A percentile compares a stretch with the other conserved stretches of the same genome.
Evolutionary conservation across 768 basidiomycete species (phyloP).

Genomic region (Tulasnella sp.): DNA sequence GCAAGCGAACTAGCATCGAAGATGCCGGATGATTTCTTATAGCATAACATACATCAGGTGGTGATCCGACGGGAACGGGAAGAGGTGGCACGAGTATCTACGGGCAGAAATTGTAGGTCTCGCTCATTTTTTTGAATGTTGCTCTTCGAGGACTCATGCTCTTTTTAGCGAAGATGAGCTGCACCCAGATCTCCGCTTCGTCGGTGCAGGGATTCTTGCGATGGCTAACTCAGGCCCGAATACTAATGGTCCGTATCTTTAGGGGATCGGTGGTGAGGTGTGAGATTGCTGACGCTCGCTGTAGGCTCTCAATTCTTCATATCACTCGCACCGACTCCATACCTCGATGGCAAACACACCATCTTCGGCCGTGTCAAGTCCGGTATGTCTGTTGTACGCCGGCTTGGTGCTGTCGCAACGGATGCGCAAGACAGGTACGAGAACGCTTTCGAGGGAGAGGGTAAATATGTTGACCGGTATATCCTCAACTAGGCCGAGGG

Average conservation of each 20-base stretch:
- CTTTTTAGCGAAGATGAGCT: constrained; percentile 72
- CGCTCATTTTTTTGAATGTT: neutral
- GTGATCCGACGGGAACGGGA: constrained; percentile 93
- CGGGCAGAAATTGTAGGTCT: constrained; percentile 70
- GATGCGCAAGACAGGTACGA: constrained; percentile 79
- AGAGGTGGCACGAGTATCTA: constrained; percentile 84
- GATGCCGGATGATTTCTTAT: too few relatives aligned
- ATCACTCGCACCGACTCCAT: constrained; percentile 72
- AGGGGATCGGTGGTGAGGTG: neutral
- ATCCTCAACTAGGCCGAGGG: constrained; percentile 28
- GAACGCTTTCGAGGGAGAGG: neutral
- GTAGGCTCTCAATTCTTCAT: constrained; percentile 93
- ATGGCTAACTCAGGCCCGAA: constrained; percentile 98
- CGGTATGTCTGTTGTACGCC: constrained; percentile 87
- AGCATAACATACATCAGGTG: constrained; percentile 25
- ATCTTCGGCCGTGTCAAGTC: constrained; percentile 83
- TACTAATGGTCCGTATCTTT: constrained; percentile 49
- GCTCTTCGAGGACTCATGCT: neutral
- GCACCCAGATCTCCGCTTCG: constrained; percentile 82
- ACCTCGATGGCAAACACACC: constrained; percentile 73
- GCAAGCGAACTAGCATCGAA: constrained; percentile 7
- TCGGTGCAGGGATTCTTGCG: constrained; percentile 90
- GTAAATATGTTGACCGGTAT: constrained; percentile 25
- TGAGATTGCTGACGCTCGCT: constrained; percentile 30
- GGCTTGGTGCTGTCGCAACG: constrained; percentile 81